Base-by-base conservation (phyloP, 495 filamentous ascomycete species). In the Talaromyces stipitatus region DNA sequence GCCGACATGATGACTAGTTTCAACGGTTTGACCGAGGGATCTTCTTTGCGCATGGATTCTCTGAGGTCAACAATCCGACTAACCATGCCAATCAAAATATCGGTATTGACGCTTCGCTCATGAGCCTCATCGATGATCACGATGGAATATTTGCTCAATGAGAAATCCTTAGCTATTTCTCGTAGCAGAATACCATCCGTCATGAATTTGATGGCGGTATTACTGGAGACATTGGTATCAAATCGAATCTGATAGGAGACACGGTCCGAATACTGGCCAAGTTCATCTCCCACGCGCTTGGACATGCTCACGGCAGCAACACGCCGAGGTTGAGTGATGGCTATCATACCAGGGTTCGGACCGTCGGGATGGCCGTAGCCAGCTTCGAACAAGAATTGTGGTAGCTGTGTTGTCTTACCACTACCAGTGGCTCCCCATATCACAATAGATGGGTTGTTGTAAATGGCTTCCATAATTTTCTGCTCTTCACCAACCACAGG, bases 1-100 rank as follows among this genome's bases (percentile, higher is more conserved):
- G 95, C 95, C 47, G 92, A 97, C 95, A 99, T 99, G 69, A 99
- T 95, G 57, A 99, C 83, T 5, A 99, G 78, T 71, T 97, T 99
- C 62, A 99, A 62, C 5, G 91, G 90, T 62, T 82, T 83, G 46
- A 85, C 70, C n/a, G 76, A 72, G 0, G 82, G 70, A 60, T 88
- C 77, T 67, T 88, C 82, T 56, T 72, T 69, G 18, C 75, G 77
- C 78, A 91, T 81, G 4, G 80, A 69, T 58, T 83, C 80, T 51
- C 88, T 75, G 54, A 96, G 69, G 55, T 90, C 88, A 11, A 97
- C 87, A 20, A 97, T 92, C 63, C 94, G 82, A 64, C 91, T 96
- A 48, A 97, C 81, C 84, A 99, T 92, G 10, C 94, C 92, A 63
- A 99, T 91, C 26, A 97, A 76, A 55, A 99, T 96, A 69, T 97